These are phyloP conservation scores for Populus trichocarpa DNA, from an alignment of 441 rosid species.

Conservation along the genomic window DNA sequence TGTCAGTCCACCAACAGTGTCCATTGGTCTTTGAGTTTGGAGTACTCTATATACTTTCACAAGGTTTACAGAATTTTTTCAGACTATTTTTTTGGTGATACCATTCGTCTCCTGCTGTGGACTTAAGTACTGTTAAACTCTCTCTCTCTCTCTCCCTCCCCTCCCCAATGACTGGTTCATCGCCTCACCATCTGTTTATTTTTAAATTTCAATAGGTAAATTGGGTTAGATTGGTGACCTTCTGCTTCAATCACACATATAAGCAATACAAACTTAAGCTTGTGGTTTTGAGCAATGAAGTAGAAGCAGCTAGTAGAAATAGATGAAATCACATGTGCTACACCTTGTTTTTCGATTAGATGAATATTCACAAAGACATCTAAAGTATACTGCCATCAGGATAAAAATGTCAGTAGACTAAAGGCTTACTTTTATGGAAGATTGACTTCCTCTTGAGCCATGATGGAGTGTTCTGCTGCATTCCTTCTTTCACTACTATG, in stretches of 20 bases:
- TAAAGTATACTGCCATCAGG: neutral
- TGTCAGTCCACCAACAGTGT: neutral
- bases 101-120: neutral
- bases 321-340: neutral
- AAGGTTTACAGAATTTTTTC: neutral
- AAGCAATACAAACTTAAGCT: neutral
- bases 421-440: neutral
- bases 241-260: neutral
- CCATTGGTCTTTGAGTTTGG: neutral
- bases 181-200: neutral
- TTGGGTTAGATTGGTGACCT: neutral
- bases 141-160: neutral
- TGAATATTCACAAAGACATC: neutral
- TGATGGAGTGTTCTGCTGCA: neutral
- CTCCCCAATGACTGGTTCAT: neutral
- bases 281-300: neutral
- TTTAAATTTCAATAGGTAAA: conserved; percentile 1
- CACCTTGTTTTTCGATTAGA: neutral
- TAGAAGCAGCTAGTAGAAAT: neutral
- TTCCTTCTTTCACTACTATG: neutral
- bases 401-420: neutral
- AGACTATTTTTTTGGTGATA: neutral
- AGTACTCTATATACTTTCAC: neutral
- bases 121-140: neutral
- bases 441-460: no score